Conservation (phyloP, 1,284 basidiomycete genomes). For the Cryptococcus sp. region DNA sequence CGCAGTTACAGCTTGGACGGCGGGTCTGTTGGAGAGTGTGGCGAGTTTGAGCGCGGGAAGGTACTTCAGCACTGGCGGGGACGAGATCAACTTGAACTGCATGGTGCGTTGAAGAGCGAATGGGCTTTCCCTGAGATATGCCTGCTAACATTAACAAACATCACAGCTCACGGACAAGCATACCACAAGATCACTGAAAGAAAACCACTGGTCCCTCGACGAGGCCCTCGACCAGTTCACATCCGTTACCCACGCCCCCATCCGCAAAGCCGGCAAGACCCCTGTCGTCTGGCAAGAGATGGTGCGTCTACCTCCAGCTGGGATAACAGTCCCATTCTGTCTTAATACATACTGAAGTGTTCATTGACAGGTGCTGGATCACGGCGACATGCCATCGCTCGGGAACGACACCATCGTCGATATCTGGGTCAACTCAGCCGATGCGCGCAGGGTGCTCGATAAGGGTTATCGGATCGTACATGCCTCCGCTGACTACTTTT, state of each 20-base stretch:
- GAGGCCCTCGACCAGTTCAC: slow-evolving; percentile 65
- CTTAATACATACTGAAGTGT: neutral
- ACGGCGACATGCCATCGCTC: slow-evolving; percentile 57
- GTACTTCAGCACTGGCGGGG: slow-evolving; percentile 75
- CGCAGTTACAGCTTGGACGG: slow-evolving; percentile 53
- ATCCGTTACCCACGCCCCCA: slow-evolving; percentile 54
- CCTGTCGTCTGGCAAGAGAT: slow-evolving; percentile 66
- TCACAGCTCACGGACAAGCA: slow-evolving; percentile 54
- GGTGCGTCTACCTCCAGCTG: slow-evolving; percentile 46
- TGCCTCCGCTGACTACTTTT: slow-evolving; percentile 69
- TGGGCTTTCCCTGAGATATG: too few relatives aligned
- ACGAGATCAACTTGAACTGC: slow-evolving; percentile 71
- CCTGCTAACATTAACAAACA: too few relatives aligned
- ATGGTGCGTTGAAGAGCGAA: slow-evolving; percentile 58
- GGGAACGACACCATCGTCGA: slow-evolving; percentile 66
- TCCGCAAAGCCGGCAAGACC: slow-evolving; percentile 55
- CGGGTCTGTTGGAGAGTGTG: slow-evolving; percentile 51
- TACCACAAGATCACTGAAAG: slow-evolving; percentile 57
- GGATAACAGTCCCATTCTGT: neutral
- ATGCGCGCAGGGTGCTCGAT: slow-evolving; percentile 60
- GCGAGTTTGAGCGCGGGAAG: slow-evolving; percentile 38
- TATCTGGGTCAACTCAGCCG: slow-evolving; percentile 65
- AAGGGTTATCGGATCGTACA: slow-evolving; percentile 65
- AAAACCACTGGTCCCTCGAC: slow-evolving; percentile 58
- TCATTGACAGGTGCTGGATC: slow-evolving; percentile 55